Evolutionary conservation across 2,329 filamentous ascomycete genomes (phyloP), one percentile per base, ranked within the genome.

Genomic region (Pseudocercospora musae): DNA sequence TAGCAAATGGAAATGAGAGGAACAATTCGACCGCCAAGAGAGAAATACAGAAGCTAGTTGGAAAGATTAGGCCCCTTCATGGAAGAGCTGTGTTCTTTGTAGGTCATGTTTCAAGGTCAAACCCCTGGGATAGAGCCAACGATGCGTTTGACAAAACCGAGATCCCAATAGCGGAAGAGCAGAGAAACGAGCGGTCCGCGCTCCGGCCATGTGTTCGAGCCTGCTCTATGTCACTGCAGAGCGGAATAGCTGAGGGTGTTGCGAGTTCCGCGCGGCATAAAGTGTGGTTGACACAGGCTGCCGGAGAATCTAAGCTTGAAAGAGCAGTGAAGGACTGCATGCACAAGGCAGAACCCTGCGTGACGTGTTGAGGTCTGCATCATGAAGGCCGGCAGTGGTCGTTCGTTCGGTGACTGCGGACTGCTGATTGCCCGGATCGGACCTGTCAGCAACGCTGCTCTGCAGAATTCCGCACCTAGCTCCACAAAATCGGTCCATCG

Each of bases 61-160:
- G 50, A 52, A 33, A 60, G 57, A 13, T 57, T 37, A 46, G 57
- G 40, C 57, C 53, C 60, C 48, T 37, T 53, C 53, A 60, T 58
- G 61, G 63, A 25, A 53, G 23, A 59, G 42, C 29, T 59, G 62
- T 58, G 52, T 62, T 48, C 59, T 63, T 64, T 67, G 65, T 64
- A 65, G 44, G 40, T 42, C 59, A 58, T 58, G 67, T 69, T 62
- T 65, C 65, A 66, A 44, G 57, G 59, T 48, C 53, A 58, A 60
- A 63, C 58, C 58, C 58, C 57, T 54, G 57, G 57, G 50, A 60
- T 52, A 46, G 63, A 46, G 61, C 62, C 57, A 56, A 57, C 21
- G 56, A 52, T 59, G 63, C 67, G 67, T 69, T 69, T 69, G 67
- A 58, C 48, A 52, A 62, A 62, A 44, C 62, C 64, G 62, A 49